phyloP scores from a whole-genome alignment of 176 grass and related monocot species.

The Otatea glauca region DNA sequence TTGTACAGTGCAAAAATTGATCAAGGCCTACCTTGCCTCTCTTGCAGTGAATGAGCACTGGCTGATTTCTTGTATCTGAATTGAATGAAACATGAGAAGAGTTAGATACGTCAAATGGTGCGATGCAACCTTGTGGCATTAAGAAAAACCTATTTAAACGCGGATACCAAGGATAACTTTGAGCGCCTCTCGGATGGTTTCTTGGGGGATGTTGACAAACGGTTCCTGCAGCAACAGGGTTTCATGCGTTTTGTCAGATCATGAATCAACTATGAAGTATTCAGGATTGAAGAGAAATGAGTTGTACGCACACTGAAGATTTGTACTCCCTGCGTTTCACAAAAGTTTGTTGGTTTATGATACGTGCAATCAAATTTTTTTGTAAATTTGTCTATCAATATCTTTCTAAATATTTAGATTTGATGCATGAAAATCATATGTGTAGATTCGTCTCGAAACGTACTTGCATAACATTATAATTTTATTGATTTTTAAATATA shows the following conservation, averaged over 20 bases:
- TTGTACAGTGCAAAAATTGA: not conserved
- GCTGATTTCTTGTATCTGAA: conserved; percentile 79
- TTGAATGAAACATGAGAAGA: conserved; percentile 3
- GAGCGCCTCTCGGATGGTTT: conserved; percentile 77
- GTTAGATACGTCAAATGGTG: not conserved
- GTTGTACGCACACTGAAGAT: not conserved
- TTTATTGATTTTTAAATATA: no score
- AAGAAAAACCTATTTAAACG: not conserved
- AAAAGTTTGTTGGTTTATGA: no score
- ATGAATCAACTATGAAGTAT: not conserved
- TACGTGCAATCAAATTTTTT: no score
- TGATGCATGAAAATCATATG: no score
- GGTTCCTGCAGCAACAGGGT: conserved; percentile 56
- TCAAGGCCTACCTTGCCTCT: conserved; percentile 71
- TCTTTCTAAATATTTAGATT: no score
- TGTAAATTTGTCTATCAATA: no score
- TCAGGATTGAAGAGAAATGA: not conserved
- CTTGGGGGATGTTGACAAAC: conserved; percentile 71
- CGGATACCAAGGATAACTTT: conserved; percentile 77
- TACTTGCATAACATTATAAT: no score
- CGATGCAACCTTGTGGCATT: not conserved
- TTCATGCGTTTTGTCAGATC: conserved; percentile 27
- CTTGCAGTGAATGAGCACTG: conserved; percentile 91
- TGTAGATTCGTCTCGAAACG: no score
- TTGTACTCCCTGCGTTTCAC: no score